Conservation (phyloP, 2,329 filamentous ascomycete genomes). For the Pestalotiopsis sp. region DNA sequence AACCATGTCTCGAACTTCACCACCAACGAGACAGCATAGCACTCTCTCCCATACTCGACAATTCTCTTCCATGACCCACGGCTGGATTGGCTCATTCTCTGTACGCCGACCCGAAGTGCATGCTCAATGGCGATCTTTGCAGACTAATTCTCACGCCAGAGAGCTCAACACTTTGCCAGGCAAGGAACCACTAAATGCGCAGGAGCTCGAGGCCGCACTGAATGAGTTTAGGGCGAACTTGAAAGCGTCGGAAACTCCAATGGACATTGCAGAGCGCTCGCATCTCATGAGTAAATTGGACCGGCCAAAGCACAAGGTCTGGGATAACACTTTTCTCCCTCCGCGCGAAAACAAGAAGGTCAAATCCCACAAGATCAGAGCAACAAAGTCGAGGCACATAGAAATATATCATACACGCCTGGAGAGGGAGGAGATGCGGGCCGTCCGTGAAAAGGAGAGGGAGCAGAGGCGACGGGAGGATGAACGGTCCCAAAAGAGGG, state of each 20-base stretch:
- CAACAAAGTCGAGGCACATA: not conserved
- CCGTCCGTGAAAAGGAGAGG: not conserved
- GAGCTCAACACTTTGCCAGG: not conserved
- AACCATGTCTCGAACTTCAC: not conserved
- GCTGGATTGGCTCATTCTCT: not conserved
- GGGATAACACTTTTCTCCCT: constrained; percentile 7
- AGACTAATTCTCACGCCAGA: not conserved
- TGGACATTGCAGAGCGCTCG: not conserved
- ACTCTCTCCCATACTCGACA: not conserved
- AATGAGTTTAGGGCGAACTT: not conserved
- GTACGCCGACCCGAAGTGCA: not conserved
- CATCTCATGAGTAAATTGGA: not conserved
- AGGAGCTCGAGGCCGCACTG: not conserved
- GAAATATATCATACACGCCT: not conserved
- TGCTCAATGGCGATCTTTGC: not conserved
- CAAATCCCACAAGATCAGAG: not conserved
- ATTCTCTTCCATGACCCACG: not conserved
- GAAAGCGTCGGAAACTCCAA: not conserved
- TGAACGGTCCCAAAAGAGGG: not conserved
- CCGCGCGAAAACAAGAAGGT: not conserved
- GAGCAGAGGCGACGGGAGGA: not conserved
- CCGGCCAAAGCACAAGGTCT: not conserved
- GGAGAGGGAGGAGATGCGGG: not conserved
- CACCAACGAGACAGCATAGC: not conserved
- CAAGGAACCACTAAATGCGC: not conserved